Base-by-base conservation (phyloP, 2,329 filamentous ascomycete genomes). In the Nannizzia gypsea region DNA sequence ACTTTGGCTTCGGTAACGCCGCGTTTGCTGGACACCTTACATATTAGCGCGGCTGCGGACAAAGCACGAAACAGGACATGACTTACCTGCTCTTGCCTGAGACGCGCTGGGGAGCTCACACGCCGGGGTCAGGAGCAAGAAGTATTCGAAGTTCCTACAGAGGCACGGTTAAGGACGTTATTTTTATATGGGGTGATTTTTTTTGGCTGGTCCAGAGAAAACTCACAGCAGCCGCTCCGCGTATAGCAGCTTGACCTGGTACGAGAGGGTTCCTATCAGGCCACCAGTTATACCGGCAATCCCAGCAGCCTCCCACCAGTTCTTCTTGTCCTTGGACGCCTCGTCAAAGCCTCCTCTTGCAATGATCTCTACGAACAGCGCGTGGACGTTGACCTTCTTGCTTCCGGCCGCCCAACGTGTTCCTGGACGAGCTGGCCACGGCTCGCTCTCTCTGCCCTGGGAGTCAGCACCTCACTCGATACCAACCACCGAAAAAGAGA, bases 141-240 rank as follows among this genome's bases (percentile, higher is more conserved):
- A 34, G 9, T 13, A 17, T 34, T 56, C 54, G 54, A 56, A 56
- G 22, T 34, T 20, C 9, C 54, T 56, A 28, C 34, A 31, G 8
- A 11, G 20, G n/a, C 17, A 26, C 24, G 11, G 22, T 26, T 17
- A 52, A n/a, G 22, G 9, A 11, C n/a, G n/a, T n/a, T n/a, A n/a
- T n/a, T n/a, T n/a, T n/a, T n/a, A n/a, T n/a, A n/a, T n/a, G n/a
- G n/a, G n/a, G n/a, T n/a, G n/a, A n/a, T n/a, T n/a, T n/a, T n/a
- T n/a, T n/a, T n/a, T n/a, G n/a, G 22, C 8, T 22, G n/a, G n/a
- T n/a, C n/a, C n/a, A n/a, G 8, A 11, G 44, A 9, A 13, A 40
- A 60, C 63, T 62, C 40, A 65, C 63, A 63, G 36, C n/a, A 65
- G 50, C 22, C 58, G 58, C 59, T 60, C 48, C 6, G 11, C n/a